Conservation (phyloP, 768 basidiomycete genomes). For the Mrakia blollopis region DNA sequence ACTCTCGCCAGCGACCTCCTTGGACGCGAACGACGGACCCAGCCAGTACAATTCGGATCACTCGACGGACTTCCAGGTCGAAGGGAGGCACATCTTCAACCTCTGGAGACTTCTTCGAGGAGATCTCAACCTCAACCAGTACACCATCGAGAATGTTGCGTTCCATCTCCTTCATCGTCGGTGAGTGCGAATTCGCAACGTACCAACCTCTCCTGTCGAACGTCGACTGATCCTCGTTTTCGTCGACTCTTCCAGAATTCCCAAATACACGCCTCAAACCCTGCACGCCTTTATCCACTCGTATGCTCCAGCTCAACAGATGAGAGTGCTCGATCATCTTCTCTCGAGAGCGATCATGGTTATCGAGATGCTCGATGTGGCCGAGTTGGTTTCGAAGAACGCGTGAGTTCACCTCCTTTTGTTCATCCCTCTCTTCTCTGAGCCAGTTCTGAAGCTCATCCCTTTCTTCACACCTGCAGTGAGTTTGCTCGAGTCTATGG, state of each 20-base stretch:
- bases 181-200: slow-evolving; percentile 48
- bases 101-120: slow-evolving; percentile 86
- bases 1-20: slow-evolving; percentile 5
- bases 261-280: slow-evolving; percentile 61
- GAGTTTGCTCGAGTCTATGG: slow-evolving; percentile 98
- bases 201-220: background rate
- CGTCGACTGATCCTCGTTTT: background rate
- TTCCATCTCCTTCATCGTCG: slow-evolving; percentile 73
- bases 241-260: slow-evolving; percentile 53
- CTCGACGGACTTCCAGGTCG: slow-evolving; percentile 74
- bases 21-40: background rate
- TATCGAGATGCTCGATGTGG: slow-evolving; percentile 71
- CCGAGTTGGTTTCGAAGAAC: slow-evolving; percentile 79
- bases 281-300: slow-evolving; percentile 68
- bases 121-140: slow-evolving; percentile 69
- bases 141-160: slow-evolving; percentile 83
- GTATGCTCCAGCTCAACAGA: slow-evolving; percentile 54
- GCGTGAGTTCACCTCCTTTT: slow-evolving; percentile 56
- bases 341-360: slow-evolving; percentile 61
- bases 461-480: slow-evolving; percentile 47
- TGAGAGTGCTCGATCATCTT: slow-evolving; percentile 60
- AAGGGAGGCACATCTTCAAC: slow-evolving; percentile 86
- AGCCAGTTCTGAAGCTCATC: background rate
- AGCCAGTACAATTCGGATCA: slow-evolving; percentile 44
- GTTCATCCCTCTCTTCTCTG: background rate